Percentiles rank a stretch among this genome's conserved stretches.
These are phyloP conservation scores for Tillandsia leiboldiana DNA, from an alignment of 176 grass and related monocot genomes.

Conservation along the genomic window DNA sequence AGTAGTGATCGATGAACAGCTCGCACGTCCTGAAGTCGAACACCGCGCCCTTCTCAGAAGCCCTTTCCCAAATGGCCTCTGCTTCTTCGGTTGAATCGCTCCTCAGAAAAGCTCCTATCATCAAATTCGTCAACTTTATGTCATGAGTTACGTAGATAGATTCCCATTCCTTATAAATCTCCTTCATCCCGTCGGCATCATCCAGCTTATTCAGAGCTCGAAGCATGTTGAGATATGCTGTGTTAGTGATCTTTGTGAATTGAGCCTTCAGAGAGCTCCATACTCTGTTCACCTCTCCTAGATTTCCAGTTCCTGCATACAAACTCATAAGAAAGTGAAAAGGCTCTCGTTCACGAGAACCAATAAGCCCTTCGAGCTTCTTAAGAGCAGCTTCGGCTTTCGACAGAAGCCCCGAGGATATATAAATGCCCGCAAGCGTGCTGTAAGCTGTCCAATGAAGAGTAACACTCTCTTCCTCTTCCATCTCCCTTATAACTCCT, in stretches of 20 bases:
- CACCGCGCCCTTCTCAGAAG: constrained; percentile 38
- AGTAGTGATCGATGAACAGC: constrained; percentile 52
- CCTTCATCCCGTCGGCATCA: constrained; percentile 36
- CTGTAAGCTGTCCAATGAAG: constrained; percentile 51
- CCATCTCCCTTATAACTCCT: constrained; percentile 52
- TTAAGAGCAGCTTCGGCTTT: constrained; percentile 61
- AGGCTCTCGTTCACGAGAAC: constrained; percentile 26
- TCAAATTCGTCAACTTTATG: constrained; percentile 45
- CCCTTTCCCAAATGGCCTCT: constrained; percentile 32
- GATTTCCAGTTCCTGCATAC: constrained; percentile 48
- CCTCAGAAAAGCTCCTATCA: constrained; percentile 45
- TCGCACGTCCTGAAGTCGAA: constrained; percentile 44
- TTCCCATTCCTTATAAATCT: constrained; percentile 65
- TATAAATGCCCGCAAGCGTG: constrained; percentile 59
- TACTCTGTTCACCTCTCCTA: constrained; percentile 46
- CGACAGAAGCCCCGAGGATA: constrained; percentile 34
- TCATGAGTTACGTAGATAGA: constrained; percentile 35
- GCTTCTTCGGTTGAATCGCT: constrained; percentile 44
- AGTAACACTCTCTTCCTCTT: constrained; percentile 18
- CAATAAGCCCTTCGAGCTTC: constrained; percentile 52
- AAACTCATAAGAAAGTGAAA: constrained; percentile 50
- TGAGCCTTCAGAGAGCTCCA: constrained; percentile 41
- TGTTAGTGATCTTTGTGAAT: constrained; percentile 45
- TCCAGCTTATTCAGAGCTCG: constrained; percentile 58
- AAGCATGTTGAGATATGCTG: constrained; percentile 56